Conservation (phyloP, 495 filamentous ascomycete genomes). For the Penicillium pulvis region DNA sequence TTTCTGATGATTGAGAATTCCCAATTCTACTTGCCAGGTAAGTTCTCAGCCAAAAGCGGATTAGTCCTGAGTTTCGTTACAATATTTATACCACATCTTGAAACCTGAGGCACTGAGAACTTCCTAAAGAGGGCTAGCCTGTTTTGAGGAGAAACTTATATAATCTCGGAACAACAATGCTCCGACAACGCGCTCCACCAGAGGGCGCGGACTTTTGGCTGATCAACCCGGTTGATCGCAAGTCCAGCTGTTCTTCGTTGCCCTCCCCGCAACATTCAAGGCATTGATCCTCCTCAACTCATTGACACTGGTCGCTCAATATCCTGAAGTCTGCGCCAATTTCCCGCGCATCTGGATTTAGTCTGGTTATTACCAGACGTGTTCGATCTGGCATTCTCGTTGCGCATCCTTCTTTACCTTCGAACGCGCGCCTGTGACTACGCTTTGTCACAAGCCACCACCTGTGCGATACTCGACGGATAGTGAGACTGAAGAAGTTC, state of each 20-base stretch:
- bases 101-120: conserved; percentile 4
- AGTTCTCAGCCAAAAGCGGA: not conserved
- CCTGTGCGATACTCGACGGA: not conserved
- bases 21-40: not conserved
- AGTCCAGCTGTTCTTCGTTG: conserved; percentile 21
- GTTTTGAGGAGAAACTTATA: not conserved
- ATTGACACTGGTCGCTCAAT: conserved; percentile 10
- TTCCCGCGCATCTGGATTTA: not conserved
- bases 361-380: not conserved
- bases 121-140: conserved; percentile 2
- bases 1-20: not conserved
- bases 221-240: conserved; percentile 32
- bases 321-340: conserved; percentile 1
- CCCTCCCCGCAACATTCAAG: conserved; percentile 23
- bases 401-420: conserved; percentile 23
- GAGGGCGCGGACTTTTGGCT: conserved; percentile 37
- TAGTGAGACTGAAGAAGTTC: not conserved
- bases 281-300: conserved; percentile 24
- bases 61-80: not conserved
- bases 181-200: conserved; percentile 21
- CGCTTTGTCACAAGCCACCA: conserved; percentile 1
- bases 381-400: conserved; percentile 4
- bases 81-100: not conserved
- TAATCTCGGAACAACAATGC: not conserved
- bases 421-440: conserved; percentile 16